Conservation (phyloP, 345 rosid species). For the Salix purpurea region DNA sequence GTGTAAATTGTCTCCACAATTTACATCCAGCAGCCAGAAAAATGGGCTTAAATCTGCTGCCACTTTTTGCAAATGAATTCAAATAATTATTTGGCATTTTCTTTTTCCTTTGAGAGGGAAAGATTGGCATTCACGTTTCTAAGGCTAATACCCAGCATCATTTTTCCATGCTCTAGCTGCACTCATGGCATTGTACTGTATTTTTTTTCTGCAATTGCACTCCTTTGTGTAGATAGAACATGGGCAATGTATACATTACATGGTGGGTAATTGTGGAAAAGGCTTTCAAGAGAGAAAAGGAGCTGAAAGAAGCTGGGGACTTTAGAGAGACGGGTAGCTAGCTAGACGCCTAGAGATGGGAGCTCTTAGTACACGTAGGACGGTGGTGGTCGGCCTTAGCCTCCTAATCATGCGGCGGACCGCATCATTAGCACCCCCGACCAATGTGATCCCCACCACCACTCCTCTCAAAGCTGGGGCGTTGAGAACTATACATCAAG, state of each 20-base stretch:
- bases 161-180: no score
- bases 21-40: not conserved
- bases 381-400: constrained; percentile 83
- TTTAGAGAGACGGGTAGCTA: not conserved
- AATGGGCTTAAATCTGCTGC: no score
- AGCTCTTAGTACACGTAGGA: constrained; percentile 60
- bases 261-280: not conserved
- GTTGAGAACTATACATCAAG: constrained; percentile 26
- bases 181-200: no score
- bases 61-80: no score
- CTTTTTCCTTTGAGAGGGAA: no score
- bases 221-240: no score
- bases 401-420: constrained; percentile 72
- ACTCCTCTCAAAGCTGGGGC: constrained; percentile 35
- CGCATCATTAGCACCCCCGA: constrained; percentile 36
- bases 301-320: not conserved
- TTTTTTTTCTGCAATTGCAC: no score
- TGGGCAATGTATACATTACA: not conserved
- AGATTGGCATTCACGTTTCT: no score
- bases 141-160: no score
- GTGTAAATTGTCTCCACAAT: no score
- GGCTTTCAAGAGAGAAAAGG: not conserved
- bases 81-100: no score
- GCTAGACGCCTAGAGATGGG: constrained; percentile 15
- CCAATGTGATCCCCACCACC: constrained; percentile 38